Conservation (phyloP, 768 basidiomycete species). For the Austroboletus eburneus region DNA sequence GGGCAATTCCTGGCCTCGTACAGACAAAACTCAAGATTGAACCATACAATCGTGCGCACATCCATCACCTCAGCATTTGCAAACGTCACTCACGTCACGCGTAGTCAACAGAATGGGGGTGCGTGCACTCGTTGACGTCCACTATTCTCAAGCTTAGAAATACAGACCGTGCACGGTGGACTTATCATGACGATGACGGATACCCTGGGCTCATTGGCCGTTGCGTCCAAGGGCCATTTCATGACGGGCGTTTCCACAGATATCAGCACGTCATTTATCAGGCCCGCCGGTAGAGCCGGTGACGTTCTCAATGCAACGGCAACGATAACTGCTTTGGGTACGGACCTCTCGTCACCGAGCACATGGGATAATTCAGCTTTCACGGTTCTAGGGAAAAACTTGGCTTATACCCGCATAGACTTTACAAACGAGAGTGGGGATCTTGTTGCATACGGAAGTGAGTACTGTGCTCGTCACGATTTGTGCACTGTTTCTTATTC, state of each 20-base stretch:
- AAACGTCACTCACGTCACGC: slow-evolving; percentile 1
- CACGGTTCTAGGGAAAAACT: slow-evolving; percentile 54
- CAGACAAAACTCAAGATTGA: slow-evolving; percentile 70
- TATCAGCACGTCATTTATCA: slow-evolving; percentile 72
- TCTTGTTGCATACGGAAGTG: slow-evolving; percentile 79
- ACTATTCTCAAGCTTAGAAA: slow-evolving; percentile 3
- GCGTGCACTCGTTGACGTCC: slow-evolving; percentile 18
- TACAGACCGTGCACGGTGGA: slow-evolving; percentile 71
- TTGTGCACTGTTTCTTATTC: background rate
- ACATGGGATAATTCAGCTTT: background rate
- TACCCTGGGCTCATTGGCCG: slow-evolving; percentile 79
- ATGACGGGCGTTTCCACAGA: slow-evolving; percentile 90
- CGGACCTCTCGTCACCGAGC: background rate
- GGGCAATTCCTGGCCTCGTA: slow-evolving; percentile 68
- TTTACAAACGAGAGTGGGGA: slow-evolving; percentile 63
- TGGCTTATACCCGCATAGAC: slow-evolving; percentile 80
- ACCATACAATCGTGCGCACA: slow-evolving; percentile 60
- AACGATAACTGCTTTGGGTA: slow-evolving; percentile 67
- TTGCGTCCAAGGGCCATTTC: slow-evolving; percentile 75
- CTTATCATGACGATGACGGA: slow-evolving; percentile 79
- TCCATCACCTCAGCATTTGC: background rate
- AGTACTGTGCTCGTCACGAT: slow-evolving; percentile 21
- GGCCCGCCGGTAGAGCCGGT: slow-evolving; percentile 68
- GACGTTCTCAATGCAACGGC: slow-evolving; percentile 65
- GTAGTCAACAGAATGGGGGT: slow-evolving; percentile 83